Evolutionary conservation across 306 rosid genomes (phyloP), one percentile per base, ranked within the genome.

Genomic region (Sindora glabra): DNA sequence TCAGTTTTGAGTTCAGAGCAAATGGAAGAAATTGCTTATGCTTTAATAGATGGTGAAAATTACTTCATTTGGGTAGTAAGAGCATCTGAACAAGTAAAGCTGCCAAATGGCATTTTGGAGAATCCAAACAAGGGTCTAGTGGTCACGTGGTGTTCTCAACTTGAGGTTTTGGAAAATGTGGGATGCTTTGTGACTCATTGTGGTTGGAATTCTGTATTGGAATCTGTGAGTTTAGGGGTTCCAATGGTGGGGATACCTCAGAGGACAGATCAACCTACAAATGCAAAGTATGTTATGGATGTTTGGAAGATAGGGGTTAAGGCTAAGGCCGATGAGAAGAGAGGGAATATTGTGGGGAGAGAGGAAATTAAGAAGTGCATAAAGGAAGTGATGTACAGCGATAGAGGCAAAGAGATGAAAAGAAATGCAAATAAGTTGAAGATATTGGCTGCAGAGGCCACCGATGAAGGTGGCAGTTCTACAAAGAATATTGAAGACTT

Each of bases 21-120:
- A 23, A 67, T 47, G 60, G 34, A 19, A 19, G 70, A 74, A 48
- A 44, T 67, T 4, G 79, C 74, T 18, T 45, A 54, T 19, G 69
- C 74, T 23, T 32, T 74, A 38, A 60, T 2, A 18, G 40, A 22
- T 5, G 38, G 54, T 42, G 58, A 29, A 0, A 9, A 23, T n/a
- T 19, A 21, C 11, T 74, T 74, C 69, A 16, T 74, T 38, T 74
- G 79, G 79, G 72, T 67, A n/a, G 70, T 74, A 2, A 60, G 74
- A 19, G 59, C 38, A 10, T 5, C 58, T 6, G 78, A 53, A 30
- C 21, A 47, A 0, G 19, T 8, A 1, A 67, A 67, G 32, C 38
- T 74, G 3, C 74, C 74, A 1, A 37, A 67, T 45, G 59, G 25
- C 30, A 66, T 73, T 12, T 10, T 15, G 8, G 68, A 67, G 6